A percentile compares a stretch with the other conserved stretches of the same genome.
phyloP scores from a whole-genome alignment of 441 rosid genomes.

The Eruca vesicaria region DNA sequence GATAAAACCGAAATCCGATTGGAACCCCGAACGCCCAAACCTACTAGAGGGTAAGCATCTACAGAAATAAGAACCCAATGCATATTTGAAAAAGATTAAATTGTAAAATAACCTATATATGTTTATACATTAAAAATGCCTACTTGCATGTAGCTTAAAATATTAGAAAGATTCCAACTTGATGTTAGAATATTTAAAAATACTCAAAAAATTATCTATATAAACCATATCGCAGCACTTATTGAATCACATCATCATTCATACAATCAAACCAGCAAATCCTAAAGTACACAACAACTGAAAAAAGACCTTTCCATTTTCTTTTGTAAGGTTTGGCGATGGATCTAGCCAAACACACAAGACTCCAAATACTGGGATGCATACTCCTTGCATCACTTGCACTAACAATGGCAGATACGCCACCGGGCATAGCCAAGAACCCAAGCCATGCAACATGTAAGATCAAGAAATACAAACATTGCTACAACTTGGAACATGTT shows the following conservation, averaged over 20 bases:
- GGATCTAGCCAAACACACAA: conserved; percentile 33
- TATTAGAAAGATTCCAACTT: not conserved
- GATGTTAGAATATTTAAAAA: not conserved
- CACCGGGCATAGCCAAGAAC: conserved; percentile 50
- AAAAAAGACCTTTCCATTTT: not conserved
- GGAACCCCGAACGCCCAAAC: too few species aligned
- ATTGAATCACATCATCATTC: not conserved
- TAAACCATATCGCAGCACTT: conserved; percentile 8
- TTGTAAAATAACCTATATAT: too few species aligned
- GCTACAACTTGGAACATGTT: conserved; percentile 46
- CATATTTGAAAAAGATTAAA: too few species aligned
- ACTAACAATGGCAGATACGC: conserved; percentile 35
- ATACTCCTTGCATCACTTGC: conserved; percentile 37
- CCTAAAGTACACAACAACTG: not conserved
- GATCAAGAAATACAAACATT: conserved; percentile 44
- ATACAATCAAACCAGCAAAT: not conserved
- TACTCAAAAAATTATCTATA: not conserved
- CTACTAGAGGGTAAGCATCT: too few species aligned
- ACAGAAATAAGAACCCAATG: too few species aligned
- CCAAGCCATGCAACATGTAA: conserved; percentile 45
- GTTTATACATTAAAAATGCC: too few species aligned
- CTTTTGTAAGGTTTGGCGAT: conserved; percentile 20
- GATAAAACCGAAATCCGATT: too few species aligned
- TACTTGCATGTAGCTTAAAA: not conserved
- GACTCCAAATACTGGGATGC: conserved; percentile 23